Base-by-base conservation (phyloP, 1,284 basidiomycete genomes). In the Pascua guehoae region DNA sequence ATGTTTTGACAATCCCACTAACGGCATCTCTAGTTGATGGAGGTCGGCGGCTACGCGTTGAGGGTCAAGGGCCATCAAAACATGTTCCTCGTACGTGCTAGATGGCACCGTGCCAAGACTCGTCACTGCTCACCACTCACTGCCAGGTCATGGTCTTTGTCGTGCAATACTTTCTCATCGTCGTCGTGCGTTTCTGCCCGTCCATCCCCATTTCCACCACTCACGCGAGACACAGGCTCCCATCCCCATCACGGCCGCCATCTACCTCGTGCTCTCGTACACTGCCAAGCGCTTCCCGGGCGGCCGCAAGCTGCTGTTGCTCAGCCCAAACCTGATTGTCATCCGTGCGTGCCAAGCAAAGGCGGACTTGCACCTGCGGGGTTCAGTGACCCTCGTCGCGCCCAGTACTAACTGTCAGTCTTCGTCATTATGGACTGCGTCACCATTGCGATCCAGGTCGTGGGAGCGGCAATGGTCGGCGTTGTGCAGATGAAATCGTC, bases 401-500 rank as follows among this genome's bases (percentile, higher is more conserved):
- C 32, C n/a, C 24, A 32, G 24, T 36, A 37, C 43, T 46, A 5
- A 53, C 42, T 16, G n/a, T 10, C 53, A 66, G 71, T 66, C 58
- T 78, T 79, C 65, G 66, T 78, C 40, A 56, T 66, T 16, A 68
- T 72, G 49, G 78, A 79, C 57, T 60, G 67, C n/a, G 53, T 74
- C 15, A 54, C 61, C 51, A 66, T 75, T 24, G 66, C 74, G 36
- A 61, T 79, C 9, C 78, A 79, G 53, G 68, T 79, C 37, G 63
- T 62, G 15, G 79, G 79, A 9, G 78, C 79, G 0, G 76, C 78
- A 9, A 60, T 80, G n/a, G 73, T 80, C 51, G 79, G 79, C 15
- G 68, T 74, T 1, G 70, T 76, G 9, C 73, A 79, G 56, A 72
- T 70, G 12, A 63, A 64, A 1, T 40, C 51, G 42, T 66, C 66